Percentiles rank a stretch among this genome's conserved stretches.
Conservation (phyloP, 106 monocot species). For the Amphibolis antarctica region DNA sequence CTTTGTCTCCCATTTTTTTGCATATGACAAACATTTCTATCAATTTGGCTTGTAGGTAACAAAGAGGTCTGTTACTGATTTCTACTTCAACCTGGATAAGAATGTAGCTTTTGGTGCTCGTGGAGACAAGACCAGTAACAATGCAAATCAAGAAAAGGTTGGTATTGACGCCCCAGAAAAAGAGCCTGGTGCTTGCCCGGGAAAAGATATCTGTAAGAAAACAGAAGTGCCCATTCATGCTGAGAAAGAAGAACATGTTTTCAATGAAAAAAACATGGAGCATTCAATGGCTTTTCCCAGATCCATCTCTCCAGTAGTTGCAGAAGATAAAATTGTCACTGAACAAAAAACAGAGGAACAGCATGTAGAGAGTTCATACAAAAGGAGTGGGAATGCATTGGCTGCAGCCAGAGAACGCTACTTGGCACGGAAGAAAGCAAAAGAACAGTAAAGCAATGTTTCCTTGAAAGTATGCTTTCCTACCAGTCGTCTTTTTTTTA, state of each 20-base stretch:
- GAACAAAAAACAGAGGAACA: constrained; percentile 12
- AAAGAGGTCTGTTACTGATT: constrained; percentile 63
- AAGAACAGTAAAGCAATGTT: constrained; percentile 12
- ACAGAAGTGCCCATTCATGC: neutral
- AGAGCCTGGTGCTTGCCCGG: neutral
- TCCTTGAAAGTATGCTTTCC: too few relatives aligned
- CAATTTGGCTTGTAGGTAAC: constrained; percentile 42
- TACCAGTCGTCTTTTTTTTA: too few relatives aligned
- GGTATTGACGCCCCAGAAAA: neutral
- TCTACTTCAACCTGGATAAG: constrained; percentile 73
- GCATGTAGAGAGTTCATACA: constrained; percentile 19
- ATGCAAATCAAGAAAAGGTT: constrained; percentile 10
- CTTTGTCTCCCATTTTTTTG: neutral
- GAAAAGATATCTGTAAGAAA: neutral
- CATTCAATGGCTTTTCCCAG: neutral
- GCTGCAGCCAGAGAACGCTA: constrained; percentile 61
- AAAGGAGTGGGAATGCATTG: constrained; percentile 60
- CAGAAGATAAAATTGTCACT: constrained; percentile 10
- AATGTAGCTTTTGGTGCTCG: constrained; percentile 79
- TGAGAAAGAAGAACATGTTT: neutral
- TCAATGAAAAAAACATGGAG: neutral
- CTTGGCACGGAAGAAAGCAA: constrained; percentile 71
- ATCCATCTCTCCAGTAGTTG: neutral
- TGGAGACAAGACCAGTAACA: constrained; percentile 9
- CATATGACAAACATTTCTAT: neutral